These are phyloP conservation scores for Betula pendula DNA, from an alignment of 306 rosid species.

Conservation along the genomic window DNA sequence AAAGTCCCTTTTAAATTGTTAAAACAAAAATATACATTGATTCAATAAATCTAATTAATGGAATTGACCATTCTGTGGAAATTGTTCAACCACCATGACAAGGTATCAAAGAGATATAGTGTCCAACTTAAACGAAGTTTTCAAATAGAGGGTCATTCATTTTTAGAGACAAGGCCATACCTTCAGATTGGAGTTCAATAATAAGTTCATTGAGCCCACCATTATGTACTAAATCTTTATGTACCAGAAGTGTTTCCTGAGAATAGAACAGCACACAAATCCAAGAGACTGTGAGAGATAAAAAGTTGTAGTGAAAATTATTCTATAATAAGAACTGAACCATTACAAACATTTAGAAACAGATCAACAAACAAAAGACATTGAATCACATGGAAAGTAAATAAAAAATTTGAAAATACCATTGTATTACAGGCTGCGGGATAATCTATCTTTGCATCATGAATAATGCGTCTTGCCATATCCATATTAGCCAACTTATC, in stretches of 20 bases:
- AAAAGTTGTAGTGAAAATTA: constrained; percentile 5
- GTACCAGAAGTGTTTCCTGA: constrained; percentile 89
- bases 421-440: constrained; percentile 85
- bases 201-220: constrained; percentile 56
- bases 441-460: constrained; percentile 78
- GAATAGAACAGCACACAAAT: constrained; percentile 27
- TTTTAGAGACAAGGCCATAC: constrained; percentile 35
- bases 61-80: background rate
- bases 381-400: constrained; percentile 12
- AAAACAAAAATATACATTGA: background rate
- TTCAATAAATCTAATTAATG: background rate
- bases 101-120: background rate
- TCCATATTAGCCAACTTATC: constrained; percentile 75
- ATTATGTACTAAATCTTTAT: constrained; percentile 56
- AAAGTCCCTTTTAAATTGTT: background rate
- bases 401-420: constrained; percentile 43
- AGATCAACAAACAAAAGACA: background rate
- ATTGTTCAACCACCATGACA: background rate
- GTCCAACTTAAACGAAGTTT: constrained; percentile 11
- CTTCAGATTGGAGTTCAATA: constrained; percentile 61
- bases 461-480: constrained; percentile 72
- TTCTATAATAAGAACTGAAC: constrained; percentile 5
- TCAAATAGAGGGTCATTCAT: constrained; percentile 15
- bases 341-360: background rate
- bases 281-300: background rate